Conservation (phyloP, 371 early-diverging fungal genomes). For the Antonospora locustae region DNA sequence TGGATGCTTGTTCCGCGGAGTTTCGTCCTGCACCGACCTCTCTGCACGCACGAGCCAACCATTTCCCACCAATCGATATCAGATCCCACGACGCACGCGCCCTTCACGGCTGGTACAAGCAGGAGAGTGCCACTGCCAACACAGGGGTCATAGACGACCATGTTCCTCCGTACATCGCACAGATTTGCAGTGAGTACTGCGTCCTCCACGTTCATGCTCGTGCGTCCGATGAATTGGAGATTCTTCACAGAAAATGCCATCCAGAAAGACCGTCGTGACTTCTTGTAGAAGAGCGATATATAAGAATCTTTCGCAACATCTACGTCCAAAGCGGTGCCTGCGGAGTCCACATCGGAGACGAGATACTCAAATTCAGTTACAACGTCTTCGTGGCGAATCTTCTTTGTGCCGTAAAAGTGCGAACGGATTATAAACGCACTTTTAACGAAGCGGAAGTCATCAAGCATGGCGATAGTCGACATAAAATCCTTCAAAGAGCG, state of each 20-base stretch:
- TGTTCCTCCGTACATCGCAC: conserved; percentile 3
- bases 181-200: conserved; percentile 36
- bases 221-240: conserved; percentile 40
- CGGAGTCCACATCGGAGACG: no score
- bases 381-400: no score
- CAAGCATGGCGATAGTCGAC: no score
- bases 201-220: conserved; percentile 41
- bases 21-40: conserved; percentile 16
- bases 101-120: conserved; percentile 25
- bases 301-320: neutral
- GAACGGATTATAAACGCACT: no score
- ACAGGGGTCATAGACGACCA: conserved; percentile 35
- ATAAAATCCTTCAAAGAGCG: no score
- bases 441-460: no score
- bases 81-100: conserved; percentile 26
- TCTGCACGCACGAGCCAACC: conserved; percentile 9
- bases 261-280: conserved; percentile 23
- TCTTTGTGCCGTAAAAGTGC: no score
- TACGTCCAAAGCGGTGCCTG: no score
- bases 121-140: conserved; percentile 43
- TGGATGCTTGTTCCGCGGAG: conserved; percentile 17
- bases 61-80: conserved; percentile 28
- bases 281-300: conserved; percentile 5
- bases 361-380: no score
- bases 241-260: conserved; percentile 25